A percentile compares a stretch with the other conserved stretches of the same genome.
Evolutionary conservation across 2,329 filamentous ascomycete species (phyloP).

Genomic region (Aspergillus sp.): DNA sequence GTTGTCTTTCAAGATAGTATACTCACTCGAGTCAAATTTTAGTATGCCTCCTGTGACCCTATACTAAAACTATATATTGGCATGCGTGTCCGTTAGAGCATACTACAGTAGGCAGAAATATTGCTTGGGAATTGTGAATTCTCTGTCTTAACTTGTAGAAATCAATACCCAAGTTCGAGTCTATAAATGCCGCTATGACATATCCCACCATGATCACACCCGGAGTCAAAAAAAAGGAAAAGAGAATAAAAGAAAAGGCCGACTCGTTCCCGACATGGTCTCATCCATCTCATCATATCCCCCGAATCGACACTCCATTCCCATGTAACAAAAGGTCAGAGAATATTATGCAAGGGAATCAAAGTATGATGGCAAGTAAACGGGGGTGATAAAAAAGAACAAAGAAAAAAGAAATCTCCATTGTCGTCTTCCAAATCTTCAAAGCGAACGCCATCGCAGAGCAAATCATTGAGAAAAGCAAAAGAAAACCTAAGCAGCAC

Average conservation of each 20-base stretch:
- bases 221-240: conserved; percentile 4
- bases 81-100: too few relatives aligned
- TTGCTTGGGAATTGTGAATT: too few relatives aligned
- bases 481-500: conserved; percentile 14
- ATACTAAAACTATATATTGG: too few relatives aligned
- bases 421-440: conserved; percentile 26
- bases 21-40: too few relatives aligned
- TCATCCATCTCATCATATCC: conserved; percentile 12
- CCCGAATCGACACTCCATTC: conserved; percentile 6
- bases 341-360: conserved; percentile 18
- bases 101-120: too few relatives aligned
- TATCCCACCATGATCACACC: not conserved
- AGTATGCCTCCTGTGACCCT: too few relatives aligned
- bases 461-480: conserved; percentile 20
- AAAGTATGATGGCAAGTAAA: conserved; percentile 2
- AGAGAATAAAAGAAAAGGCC: conserved; percentile 4
- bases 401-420: conserved; percentile 16
- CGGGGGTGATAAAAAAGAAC: conserved; percentile 9
- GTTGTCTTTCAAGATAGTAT: too few relatives aligned
- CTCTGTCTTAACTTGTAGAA: not conserved
- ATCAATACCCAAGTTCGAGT: conserved; percentile 17
- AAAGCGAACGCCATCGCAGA: conserved; percentile 32
- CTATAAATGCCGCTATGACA: conserved; percentile 14
- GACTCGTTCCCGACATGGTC: conserved; percentile 6
- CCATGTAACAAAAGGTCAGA: conserved; percentile 11